Percentiles rank a stretch among this genome's conserved stretches.
phyloP scores from a whole-genome alignment of 371 early-diverging fungal genomes.

The Mortierella sp. region DNA sequence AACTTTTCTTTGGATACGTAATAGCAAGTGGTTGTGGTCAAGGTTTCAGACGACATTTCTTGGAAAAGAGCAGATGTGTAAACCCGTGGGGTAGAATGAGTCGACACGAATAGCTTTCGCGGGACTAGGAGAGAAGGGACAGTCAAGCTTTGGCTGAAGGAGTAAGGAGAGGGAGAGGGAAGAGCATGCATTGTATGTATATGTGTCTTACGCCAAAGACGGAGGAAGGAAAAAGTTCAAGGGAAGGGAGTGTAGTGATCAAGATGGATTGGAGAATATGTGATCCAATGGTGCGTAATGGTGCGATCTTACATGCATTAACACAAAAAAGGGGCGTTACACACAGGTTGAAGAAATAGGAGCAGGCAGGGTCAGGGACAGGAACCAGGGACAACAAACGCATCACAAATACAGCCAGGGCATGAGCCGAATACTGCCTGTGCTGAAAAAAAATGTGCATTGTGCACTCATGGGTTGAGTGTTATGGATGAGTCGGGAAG shows the following conservation, averaged over 20 bases:
- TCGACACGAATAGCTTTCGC: constrained; percentile 6
- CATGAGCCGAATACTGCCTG: not conserved
- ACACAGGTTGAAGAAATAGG: not conserved
- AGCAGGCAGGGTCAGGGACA: not conserved
- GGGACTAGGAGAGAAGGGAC: not conserved
- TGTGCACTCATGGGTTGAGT: not conserved
- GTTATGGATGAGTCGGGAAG: not conserved
- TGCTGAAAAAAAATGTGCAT: not conserved
- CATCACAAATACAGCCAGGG: constrained; percentile 5
- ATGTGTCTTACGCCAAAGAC: not conserved
- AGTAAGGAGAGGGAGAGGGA: not conserved
- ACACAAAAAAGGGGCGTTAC: not conserved
- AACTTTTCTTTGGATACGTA: not conserved
- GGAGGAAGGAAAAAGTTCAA: not conserved
- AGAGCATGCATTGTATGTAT: not conserved
- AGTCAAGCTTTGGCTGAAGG: not conserved
- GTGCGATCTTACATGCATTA: constrained; percentile 11
- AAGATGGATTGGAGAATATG: not conserved
- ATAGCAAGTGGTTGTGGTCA: not conserved
- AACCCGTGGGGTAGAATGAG: not conserved
- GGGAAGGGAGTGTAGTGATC: not conserved
- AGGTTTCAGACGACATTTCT: not conserved
- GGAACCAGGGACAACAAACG: constrained; percentile 1
- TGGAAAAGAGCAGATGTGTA: constrained; percentile 5
- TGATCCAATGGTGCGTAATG: not conserved